A percentile compares a stretch with the other conserved stretches of the same genome.
These are phyloP conservation scores for Gyromitra esculenta DNA, from an alignment of 2,329 filamentous ascomycete genomes.

Conservation along the genomic window DNA sequence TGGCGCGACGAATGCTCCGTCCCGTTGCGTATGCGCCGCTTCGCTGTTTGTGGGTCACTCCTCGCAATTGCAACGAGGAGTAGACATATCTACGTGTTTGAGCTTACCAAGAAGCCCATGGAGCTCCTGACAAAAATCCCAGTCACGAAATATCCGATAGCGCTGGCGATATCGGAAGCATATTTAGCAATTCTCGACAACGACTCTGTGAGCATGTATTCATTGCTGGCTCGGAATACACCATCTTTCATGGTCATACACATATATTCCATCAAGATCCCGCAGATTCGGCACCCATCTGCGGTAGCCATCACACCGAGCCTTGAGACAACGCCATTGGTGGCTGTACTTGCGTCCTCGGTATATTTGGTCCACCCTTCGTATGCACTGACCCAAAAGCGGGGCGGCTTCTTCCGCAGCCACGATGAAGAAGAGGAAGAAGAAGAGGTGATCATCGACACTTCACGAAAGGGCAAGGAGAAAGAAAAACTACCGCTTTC, in stretches of 20 bases:
- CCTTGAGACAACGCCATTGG: slow-evolving; percentile 44
- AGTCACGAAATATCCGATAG: slow-evolving; percentile 31
- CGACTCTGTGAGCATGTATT: slow-evolving; percentile 48
- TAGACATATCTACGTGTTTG: slow-evolving; percentile 47
- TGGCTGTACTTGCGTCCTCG: slow-evolving; percentile 48
- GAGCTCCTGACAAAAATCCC: slow-evolving; percentile 45
- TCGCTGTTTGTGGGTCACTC: slow-evolving; percentile 47
- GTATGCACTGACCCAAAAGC: slow-evolving; percentile 51
- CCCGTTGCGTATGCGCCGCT: slow-evolving; percentile 44
- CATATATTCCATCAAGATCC: slow-evolving; percentile 47
- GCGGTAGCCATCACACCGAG: slow-evolving; percentile 51
- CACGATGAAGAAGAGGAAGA: slow-evolving; percentile 29
- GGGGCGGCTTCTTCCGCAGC: slow-evolving; percentile 48
- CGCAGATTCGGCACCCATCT: slow-evolving; percentile 42
- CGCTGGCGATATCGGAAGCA: slow-evolving; percentile 50
- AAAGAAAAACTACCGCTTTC: slow-evolving; percentile 34
- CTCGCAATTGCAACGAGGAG: slow-evolving; percentile 43
- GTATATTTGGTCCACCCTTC: slow-evolving; percentile 53
- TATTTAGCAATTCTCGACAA: slow-evolving; percentile 48
- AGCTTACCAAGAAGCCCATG: slow-evolving; percentile 48
- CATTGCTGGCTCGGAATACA: slow-evolving; percentile 49
- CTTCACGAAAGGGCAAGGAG: slow-evolving; percentile 45
- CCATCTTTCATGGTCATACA: slow-evolving; percentile 48
- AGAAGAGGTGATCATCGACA: slow-evolving; percentile 19
- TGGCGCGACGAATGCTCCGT: slow-evolving; percentile 45